Conservation (phyloP, 495 filamentous ascomycete species). For the Glarea lozoyensis region DNA sequence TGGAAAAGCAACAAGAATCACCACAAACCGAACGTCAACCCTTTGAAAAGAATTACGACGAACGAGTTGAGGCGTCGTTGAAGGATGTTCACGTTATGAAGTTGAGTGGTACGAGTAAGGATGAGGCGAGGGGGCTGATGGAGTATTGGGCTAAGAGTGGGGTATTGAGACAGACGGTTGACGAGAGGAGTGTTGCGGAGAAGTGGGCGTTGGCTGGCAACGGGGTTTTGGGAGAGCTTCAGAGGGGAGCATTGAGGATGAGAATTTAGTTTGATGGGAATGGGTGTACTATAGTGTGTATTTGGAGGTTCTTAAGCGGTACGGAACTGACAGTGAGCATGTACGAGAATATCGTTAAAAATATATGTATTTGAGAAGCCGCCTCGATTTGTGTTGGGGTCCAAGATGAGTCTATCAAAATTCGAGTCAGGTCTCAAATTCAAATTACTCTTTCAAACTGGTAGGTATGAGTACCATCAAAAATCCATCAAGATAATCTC, state of each 20-base stretch:
- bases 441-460: too few species aligned
- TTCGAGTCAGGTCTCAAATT: too few species aligned
- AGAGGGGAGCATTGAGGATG: constrained; percentile 50
- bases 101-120: constrained; percentile 57
- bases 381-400: too few species aligned
- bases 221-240: constrained; percentile 80
- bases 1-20: constrained; percentile 24
- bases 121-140: constrained; percentile 71
- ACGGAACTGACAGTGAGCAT: too few species aligned
- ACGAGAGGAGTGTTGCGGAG: constrained; percentile 67
- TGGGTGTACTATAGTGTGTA: not conserved
- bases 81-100: constrained; percentile 37
- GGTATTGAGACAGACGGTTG: constrained; percentile 57
- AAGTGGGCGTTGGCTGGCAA: constrained; percentile 76
- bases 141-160: constrained; percentile 93
- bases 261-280: constrained; percentile 18
- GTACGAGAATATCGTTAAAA: too few species aligned
- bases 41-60: constrained; percentile 56
- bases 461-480: too few species aligned
- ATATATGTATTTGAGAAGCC: too few species aligned
- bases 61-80: constrained; percentile 53
- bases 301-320: too few species aligned
- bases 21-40: constrained; percentile 50
- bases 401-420: too few species aligned
- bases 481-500: too few species aligned